Evolutionary conservation across 371 early-diverging fungal genomes (phyloP), one percentile per base, ranked within the genome.

Genomic region (Lichtheimia ornata): DNA sequence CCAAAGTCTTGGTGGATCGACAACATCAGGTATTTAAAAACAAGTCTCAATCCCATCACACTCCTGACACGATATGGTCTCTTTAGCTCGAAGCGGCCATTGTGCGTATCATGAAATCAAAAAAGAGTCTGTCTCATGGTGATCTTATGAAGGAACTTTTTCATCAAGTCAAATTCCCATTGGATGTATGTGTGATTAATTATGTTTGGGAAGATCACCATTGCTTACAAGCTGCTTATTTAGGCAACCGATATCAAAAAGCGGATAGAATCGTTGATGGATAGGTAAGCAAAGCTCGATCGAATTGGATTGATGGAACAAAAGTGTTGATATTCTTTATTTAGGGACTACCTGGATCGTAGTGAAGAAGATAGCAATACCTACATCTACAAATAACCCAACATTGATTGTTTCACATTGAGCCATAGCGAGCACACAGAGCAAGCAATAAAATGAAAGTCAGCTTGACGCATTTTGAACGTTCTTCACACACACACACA

Each of bases 51-150:
- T 2, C 42, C 13, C 12, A 24, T 18, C 4, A n/a, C 15, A n/a
- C 15, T 5, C 15, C 41, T 13, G 20, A 24, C 45, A 24, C 30
- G 13, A 7, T 57, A 49, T 53, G 27, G 2, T 2, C 22, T 30
- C 5, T 52, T 18, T 45, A 73, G 72, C 81, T 96, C 11, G 98
- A 99, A 65, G 99, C 99, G 4, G 95, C 96, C 0, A 88, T 97
- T 70, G 97, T 97, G 5, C 84, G 98, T 42, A 88, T 97, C 52
- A 91, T 97, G 94, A 99, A 99, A 74, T 82, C 89, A 0, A 83
- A 90, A 30, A 92, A 91, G 72, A 79, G 71, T 24, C 60, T 93
- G 22, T 71, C 77, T 15, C 95, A 95, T 69, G 70, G 73, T 0
- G 65, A 76, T 4, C 76, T 99, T 28, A 72, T 93, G 51, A 81